A percentile compares a stretch with the other conserved stretches of the same genome.
Evolutionary conservation across 1,284 basidiomycete species (phyloP).

Genomic region (Lignosus rhinocerotis): DNA sequence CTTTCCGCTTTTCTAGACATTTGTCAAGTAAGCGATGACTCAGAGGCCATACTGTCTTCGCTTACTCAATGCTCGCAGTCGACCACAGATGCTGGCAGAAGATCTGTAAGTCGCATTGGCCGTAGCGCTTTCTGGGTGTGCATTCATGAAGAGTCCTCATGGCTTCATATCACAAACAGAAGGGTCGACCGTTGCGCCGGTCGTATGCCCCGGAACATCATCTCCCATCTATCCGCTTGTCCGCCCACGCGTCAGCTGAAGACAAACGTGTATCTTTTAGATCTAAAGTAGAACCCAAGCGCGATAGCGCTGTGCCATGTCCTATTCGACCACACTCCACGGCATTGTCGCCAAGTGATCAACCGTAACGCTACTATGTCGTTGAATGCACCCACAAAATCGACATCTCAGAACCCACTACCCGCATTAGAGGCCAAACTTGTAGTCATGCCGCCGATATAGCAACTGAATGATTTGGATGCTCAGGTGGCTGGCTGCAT

Average conservation of each 20-base stretch:
- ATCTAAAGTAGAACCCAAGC: not conserved
- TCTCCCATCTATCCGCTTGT: conserved; percentile 7
- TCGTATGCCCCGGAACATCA: conserved; percentile 13
- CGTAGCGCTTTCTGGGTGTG: no score
- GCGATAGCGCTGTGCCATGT: not conserved
- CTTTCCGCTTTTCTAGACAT: not conserved
- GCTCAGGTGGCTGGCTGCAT: no score
- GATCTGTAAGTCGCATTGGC: not conserved
- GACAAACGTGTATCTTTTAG: no score
- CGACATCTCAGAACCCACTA: no score
- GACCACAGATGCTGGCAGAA: not conserved
- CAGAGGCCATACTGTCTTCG: no score
- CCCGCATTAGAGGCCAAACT: no score
- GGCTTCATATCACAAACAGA: no score
- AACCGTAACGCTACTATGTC: not conserved
- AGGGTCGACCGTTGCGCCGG: conserved; percentile 18
- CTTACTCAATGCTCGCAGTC: no score
- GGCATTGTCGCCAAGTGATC: not conserved
- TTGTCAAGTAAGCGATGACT: not conserved
- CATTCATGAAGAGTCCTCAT: no score
- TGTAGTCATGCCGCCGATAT: no score
- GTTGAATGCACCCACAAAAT: not conserved
- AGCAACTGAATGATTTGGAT: no score
- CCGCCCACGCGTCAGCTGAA: no score
- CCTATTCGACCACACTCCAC: not conserved